Evolutionary conservation across 2,329 filamentous ascomycete genomes (phyloP).

Genomic region (Uncinocarpus reesii): DNA sequence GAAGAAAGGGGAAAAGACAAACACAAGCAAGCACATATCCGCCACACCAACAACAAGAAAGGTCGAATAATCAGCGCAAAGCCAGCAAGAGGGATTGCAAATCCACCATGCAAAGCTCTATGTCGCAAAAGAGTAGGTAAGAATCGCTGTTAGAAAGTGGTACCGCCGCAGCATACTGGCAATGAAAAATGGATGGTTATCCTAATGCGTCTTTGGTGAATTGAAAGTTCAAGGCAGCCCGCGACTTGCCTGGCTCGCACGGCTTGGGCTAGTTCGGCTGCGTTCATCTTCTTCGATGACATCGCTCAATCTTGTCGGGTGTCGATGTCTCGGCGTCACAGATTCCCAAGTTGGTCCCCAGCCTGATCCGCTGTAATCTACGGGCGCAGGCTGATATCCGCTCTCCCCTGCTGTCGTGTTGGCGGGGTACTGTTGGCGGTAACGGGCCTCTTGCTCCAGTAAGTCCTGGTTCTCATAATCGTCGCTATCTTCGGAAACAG

Average conservation of each 20-base stretch:
- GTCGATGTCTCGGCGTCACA: conserved; percentile 64
- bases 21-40: too few species aligned
- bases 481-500: conserved; percentile 42
- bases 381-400: conserved; percentile 25
- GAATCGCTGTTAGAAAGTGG: too few species aligned
- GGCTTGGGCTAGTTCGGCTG: conserved; percentile 56
- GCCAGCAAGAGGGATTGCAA: too few species aligned
- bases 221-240: conserved; percentile 23
- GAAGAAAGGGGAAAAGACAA: too few species aligned
- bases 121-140: too few species aligned
- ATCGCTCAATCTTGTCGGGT: conserved; percentile 79
- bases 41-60: too few species aligned
- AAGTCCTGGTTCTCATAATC: conserved; percentile 43
- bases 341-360: conserved; percentile 67
- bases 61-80: too few species aligned
- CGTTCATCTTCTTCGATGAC: conserved; percentile 78
- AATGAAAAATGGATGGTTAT: too few species aligned
- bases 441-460: conserved; percentile 39
- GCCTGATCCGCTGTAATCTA: conserved; percentile 57
- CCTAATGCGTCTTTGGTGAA: too few species aligned
- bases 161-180: too few species aligned
- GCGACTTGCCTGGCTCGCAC: conserved; percentile 50
- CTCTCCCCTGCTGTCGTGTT: conserved; percentile 23
- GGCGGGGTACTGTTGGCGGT: conserved; percentile 38
- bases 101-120: too few species aligned